Conservation (phyloP, 805 yeast genomes). For the Candida arabinofermentans region DNA sequence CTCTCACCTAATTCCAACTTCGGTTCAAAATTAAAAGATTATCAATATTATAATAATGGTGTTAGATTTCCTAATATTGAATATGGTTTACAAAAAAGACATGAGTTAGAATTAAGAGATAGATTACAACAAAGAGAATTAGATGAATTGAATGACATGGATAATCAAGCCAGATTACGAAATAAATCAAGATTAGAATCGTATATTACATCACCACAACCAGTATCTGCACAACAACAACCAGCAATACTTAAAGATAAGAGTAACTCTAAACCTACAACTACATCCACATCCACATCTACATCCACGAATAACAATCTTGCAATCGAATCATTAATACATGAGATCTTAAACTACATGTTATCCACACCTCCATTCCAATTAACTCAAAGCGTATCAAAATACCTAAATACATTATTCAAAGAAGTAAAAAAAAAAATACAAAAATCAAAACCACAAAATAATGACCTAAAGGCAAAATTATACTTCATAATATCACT, state of each 20-base stretch:
- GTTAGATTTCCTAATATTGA: conserved; percentile 13
- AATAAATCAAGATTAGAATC: too few species aligned
- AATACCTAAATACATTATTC: neutral
- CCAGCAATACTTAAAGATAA: too few species aligned
- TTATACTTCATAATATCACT: too few species aligned
- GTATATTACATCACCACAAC: too few species aligned
- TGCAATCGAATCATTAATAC: neutral
- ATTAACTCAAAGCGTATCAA: neutral
- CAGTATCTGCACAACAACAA: too few species aligned
- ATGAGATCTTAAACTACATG: neutral
- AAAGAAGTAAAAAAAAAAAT: neutral
- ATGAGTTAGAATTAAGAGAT: neutral
- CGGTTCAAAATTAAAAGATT: conserved; percentile 9
- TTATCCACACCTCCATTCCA: neutral
- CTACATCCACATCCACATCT: neutral
- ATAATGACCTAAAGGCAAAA: too few species aligned
- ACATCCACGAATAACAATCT: neutral
- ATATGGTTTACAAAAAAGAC: conserved; percentile 10
- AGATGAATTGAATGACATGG: neutral
- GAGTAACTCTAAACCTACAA: too few species aligned
- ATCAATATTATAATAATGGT: conserved; percentile 20
- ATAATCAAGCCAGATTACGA: too few species aligned
- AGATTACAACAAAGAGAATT: neutral
- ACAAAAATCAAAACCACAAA: too few species aligned
- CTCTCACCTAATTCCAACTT: too few species aligned